A percentile compares a stretch with the other conserved stretches of the same genome.
Conservation (phyloP, 768 basidiomycete genomes). For the Obba rivulosa region DNA sequence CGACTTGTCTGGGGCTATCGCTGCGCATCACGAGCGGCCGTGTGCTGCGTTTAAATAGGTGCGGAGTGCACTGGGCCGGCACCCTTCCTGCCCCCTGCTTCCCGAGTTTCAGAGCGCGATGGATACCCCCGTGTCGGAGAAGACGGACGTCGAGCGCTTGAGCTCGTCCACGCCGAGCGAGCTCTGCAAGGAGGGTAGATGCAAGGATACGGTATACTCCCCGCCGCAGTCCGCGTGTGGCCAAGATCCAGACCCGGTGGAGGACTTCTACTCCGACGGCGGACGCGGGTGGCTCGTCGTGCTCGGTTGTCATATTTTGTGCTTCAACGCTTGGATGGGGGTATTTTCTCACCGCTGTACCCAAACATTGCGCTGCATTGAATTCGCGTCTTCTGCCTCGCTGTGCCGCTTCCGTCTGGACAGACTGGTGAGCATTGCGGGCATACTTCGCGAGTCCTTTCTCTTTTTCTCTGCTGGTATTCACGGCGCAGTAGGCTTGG, state of each 20-base stretch:
- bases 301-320: slow-evolving; percentile 16
- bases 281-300: slow-evolving; percentile 20
- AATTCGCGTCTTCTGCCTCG: slow-evolving; percentile 2
- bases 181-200: no score
- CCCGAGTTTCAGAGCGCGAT: slow-evolving; percentile 6
- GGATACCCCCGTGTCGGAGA: slow-evolving; percentile 19
- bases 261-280: slow-evolving; percentile 16
- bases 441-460: slow-evolving; percentile 11
- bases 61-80: background rate
- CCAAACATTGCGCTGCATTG: background rate
- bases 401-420: slow-evolving; percentile 7
- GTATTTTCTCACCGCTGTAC: slow-evolving; percentile 13
- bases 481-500: slow-evolving; percentile 19
- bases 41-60: slow-evolving; percentile 5
- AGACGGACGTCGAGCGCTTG: slow-evolving; percentile 13
- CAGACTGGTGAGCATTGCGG: slow-evolving; percentile 20
- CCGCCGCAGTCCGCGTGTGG: slow-evolving; percentile 9
- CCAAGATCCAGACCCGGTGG: slow-evolving; percentile 1
- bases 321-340: slow-evolving; percentile 17
- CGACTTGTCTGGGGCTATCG: background rate
- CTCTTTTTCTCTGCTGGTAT: slow-evolving; percentile 18
- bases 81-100: background rate
- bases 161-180: no score
- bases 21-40: background rate
- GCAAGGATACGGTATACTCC: no score